A percentile compares a stretch with the other conserved stretches of the same genome.
Conservation (phyloP, 495 filamentous ascomycete genomes). For the Hapsidospora chrysogenum region DNA sequence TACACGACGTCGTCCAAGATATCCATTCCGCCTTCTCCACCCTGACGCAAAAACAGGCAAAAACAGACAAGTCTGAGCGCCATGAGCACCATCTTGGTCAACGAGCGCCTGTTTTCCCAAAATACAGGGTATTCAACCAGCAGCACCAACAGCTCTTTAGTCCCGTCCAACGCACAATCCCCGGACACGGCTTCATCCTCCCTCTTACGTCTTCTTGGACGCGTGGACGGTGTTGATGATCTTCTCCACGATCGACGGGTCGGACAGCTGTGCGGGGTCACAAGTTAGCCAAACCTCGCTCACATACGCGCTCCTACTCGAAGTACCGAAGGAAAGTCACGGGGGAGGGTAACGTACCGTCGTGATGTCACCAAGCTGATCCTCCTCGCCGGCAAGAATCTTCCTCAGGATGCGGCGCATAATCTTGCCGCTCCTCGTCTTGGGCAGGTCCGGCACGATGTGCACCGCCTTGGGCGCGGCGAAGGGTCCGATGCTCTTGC, state of each 20-base stretch:
- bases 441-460: constrained; percentile 81
- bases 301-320: too few species aligned
- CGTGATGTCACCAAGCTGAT: constrained; percentile 82
- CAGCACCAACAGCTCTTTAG: too few species aligned
- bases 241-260: constrained; percentile 74
- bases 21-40: too few species aligned
- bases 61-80: too few species aligned
- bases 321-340: neutral
- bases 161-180: too few species aligned
- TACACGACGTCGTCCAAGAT: too few species aligned
- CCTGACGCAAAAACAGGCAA: too few species aligned
- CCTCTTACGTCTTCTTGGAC: constrained; percentile 27
- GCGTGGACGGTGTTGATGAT: constrained; percentile 71
- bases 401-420: constrained; percentile 96
- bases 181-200: constrained; percentile 1
- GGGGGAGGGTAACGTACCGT: constrained; percentile 44
- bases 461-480: constrained; percentile 89
- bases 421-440: constrained; percentile 95
- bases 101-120: too few species aligned
- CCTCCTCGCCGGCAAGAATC: constrained; percentile 92
- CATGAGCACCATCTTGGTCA: too few species aligned
- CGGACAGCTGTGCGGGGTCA: constrained; percentile 47
- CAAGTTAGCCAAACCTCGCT: constrained; percentile 17
- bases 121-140: too few species aligned
- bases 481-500: constrained; percentile 93